phyloP scores from a whole-genome alignment of 139 green algal genomes.

The Auxenochlorella pyrenoidosa region DNA sequence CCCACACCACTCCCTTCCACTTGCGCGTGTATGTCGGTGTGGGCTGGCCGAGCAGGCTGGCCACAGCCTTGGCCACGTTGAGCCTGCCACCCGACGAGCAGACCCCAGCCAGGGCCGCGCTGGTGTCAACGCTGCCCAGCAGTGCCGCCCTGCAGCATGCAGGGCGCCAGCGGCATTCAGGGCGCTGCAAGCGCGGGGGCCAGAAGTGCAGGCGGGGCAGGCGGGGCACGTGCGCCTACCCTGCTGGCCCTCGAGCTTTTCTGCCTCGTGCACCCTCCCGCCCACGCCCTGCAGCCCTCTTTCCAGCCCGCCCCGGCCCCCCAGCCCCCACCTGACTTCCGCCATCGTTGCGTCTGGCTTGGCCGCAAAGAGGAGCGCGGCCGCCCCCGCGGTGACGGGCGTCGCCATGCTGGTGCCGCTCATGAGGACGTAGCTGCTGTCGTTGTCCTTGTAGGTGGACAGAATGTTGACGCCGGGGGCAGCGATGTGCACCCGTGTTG shows the following conservation, averaged over 20 bases:
- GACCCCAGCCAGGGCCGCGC: background rate
- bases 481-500: background rate
- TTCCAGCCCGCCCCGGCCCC: too few relatives aligned
- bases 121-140: background rate
- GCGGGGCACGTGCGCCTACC: background rate
- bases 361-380: slow-evolving; percentile 48
- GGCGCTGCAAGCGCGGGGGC: too few relatives aligned
- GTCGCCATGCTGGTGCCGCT: slow-evolving; percentile 91
- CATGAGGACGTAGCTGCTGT: slow-evolving; percentile 5
- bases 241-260: too few relatives aligned
- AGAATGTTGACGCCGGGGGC: slow-evolving; percentile 25
- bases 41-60: background rate
- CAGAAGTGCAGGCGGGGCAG: background rate
- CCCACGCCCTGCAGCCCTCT: background rate
- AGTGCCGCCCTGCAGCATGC: background rate
- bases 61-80: background rate
- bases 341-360: background rate
- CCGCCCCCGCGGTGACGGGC: slow-evolving; percentile 63
- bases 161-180: too few relatives aligned
- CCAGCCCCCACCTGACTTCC: background rate
- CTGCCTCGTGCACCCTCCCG: too few relatives aligned
- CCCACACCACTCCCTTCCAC: too few relatives aligned
- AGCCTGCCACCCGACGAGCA: background rate
- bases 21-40: background rate
- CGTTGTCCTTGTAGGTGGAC: background rate